Base-by-base conservation (phyloP, 2,329 filamentous ascomycete genomes). In the Hypoxylon sp. region DNA sequence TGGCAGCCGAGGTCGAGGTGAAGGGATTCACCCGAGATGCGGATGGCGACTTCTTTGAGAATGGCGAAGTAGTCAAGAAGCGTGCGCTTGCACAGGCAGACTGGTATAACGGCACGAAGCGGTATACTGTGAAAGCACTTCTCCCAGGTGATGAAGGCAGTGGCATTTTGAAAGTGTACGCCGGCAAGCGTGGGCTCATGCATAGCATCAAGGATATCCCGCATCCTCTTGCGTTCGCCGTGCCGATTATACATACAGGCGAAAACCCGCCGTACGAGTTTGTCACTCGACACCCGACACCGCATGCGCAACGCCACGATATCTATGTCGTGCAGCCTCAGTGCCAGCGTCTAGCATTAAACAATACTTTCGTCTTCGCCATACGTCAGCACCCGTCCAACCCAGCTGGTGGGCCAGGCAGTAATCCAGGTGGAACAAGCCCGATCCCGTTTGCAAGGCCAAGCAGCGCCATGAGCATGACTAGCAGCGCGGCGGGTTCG, bases 311-410 rank as follows among this genome's bases (percentile, higher is more conserved):
- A 77, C 90, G 95, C 46, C 94, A 99, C 80, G 96, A 99, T 78
- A 90, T 99, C 65, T 99, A 99, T 80, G 93, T 99, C 70, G 93
- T 94, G 48, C 96, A 98, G 78, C 96, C 97, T 1, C 97, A 99
- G 80, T 99, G 96, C 79, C 88, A 91, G 71, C 89, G 91, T 26
- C 85, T 99, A 29, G 94, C 94, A 1, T 85, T 97, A 62, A 98
- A 98, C 83, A 98, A 99, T 78, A 99, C 96, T 0, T 99, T 98
- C 77, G 95, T 99, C 29, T 99, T 99, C 80, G 92, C 92, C 58
- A 92, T 99, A 67, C 92, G 96, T 50, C 96, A 99, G 77, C 94
- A 99, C 78, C 93, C 94, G 0, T 91, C 93, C 0, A 68, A 80
- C 0, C 71, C 77, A 0, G 76, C 65, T 57, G 67, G 58, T 62